Conservation (phyloP, 352 stramenopile genomes). For the Globisporangium cederbergense region DNA sequence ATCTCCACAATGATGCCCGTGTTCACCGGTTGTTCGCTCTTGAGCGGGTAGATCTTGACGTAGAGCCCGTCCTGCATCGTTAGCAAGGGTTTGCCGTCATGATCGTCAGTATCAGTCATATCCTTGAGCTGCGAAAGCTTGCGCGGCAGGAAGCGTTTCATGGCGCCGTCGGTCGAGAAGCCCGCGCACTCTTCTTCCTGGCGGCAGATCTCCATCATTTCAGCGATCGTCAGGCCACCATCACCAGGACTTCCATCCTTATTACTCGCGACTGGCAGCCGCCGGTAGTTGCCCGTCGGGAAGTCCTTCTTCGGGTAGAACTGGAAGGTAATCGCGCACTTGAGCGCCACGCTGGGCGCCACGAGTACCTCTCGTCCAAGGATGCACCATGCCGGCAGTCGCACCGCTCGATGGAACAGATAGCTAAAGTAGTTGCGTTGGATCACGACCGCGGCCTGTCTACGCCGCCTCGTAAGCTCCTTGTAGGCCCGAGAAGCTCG, state of each 20-base stretch:
- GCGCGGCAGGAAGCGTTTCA: slow-evolving; percentile 76
- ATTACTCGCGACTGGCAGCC: slow-evolving; percentile 15
- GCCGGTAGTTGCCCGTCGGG: slow-evolving; percentile 56
- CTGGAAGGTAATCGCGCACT: slow-evolving; percentile 65
- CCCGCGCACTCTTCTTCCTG: slow-evolving; percentile 65
- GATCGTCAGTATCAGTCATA: slow-evolving; percentile 26
- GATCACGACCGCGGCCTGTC: slow-evolving; percentile 43
- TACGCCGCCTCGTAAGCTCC: slow-evolving; percentile 24
- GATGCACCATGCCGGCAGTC: slow-evolving; percentile 59
- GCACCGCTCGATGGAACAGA: slow-evolving; percentile 56
- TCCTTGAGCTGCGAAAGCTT: slow-evolving; percentile 69
- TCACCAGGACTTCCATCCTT: neutral
- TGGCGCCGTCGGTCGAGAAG: slow-evolving; percentile 65
- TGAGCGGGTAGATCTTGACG: slow-evolving; percentile 54
- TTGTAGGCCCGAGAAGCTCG: slow-evolving; percentile 29
- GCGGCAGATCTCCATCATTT: slow-evolving; percentile 60
- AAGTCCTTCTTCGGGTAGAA: slow-evolving; percentile 80
- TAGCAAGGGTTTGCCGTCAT: slow-evolving; percentile 2
- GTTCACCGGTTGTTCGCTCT: slow-evolving; percentile 41
- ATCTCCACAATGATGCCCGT: slow-evolving; percentile 53
- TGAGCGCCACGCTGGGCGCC: slow-evolving; percentile 53
- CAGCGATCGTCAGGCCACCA: slow-evolving; percentile 16
- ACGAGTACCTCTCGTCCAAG: slow-evolving; percentile 62
- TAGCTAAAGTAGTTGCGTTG: slow-evolving; percentile 74
- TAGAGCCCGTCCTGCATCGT: slow-evolving; percentile 48